Evolutionary conservation across 1,284 basidiomycete species (phyloP).

Genomic region (Mycosarcoma maydis): DNA sequence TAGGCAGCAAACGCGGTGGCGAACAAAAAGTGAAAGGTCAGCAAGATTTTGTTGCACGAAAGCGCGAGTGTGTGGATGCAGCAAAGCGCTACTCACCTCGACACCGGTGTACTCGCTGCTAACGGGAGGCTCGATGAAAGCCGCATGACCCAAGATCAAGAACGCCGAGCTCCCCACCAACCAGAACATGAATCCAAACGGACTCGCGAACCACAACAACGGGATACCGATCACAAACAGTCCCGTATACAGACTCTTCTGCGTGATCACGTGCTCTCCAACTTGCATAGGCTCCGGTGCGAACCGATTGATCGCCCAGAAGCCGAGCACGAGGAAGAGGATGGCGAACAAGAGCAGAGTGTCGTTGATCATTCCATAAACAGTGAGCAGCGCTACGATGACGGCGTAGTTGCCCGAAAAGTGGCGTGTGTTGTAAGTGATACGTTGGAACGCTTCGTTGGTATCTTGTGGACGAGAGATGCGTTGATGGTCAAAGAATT

Average conservation of each 20-base stretch:
- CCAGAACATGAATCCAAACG: conserved; percentile 67
- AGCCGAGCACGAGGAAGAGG: conserved; percentile 89
- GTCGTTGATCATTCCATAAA: conserved; percentile 92
- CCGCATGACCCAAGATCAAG: conserved; percentile 78
- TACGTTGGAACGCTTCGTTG: conserved; percentile 73
- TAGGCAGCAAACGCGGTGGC: too few relatives aligned
- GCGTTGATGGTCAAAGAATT: conserved; percentile 82
- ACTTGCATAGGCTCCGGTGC: conserved; percentile 73
- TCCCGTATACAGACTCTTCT: conserved; percentile 74
- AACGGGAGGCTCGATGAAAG: conserved; percentile 84
- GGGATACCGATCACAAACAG: conserved; percentile 67
- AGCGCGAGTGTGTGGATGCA: background rate
- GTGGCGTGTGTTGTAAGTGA: conserved; percentile 85
- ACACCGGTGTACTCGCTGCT: conserved; percentile 86
- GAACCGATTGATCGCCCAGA: conserved; percentile 86
- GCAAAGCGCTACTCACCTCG: conserved; percentile 63
- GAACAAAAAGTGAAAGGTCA: background rate
- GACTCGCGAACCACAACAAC: conserved; percentile 61
- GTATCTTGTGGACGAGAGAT: conserved; percentile 78
- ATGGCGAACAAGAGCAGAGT: conserved; percentile 82
- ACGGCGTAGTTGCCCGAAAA: conserved; percentile 79
- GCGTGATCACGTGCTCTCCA: conserved; percentile 80
- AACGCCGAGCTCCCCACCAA: conserved; percentile 67
- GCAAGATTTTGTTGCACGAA: background rate
- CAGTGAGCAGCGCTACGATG: conserved; percentile 80